Evolutionary conservation across 768 basidiomycete species (phyloP), one percentile per base, ranked within the genome.

Genomic region (Boletus pseudopeckii): DNA sequence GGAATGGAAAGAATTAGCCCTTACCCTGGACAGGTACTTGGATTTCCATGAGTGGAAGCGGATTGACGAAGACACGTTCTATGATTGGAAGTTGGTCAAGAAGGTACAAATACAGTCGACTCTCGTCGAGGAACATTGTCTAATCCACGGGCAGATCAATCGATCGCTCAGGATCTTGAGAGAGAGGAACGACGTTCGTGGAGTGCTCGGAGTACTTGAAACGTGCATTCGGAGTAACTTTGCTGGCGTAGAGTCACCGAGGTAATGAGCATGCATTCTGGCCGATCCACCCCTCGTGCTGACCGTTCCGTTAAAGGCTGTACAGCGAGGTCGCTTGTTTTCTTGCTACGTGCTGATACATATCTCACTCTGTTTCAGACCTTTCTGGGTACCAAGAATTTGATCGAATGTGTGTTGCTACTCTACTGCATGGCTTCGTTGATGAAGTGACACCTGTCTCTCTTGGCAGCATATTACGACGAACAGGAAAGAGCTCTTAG

Each of bases 161-260:
- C 79, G 81, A 33, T 95, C 92, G 1, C 73, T 98, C 48, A 81
- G 73, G 55, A 79, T 74, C 22, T 70, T 93, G 28, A 76, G 95
- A 59, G 82, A 85, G 57, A 84, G 80, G 60, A 84, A 85, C 33
- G 95, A 99, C 66, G 86, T 83, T 4, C 83, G 90, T 54, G 93
- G 90, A 0, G 80, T 95, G 45, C 80, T 96, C 41, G 94, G 92
- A 5, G 90, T 98, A 0, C 73, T 99, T 34, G 92, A 96, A 63
- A 91, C 92, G 0, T 97, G 92, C 60, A 80, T 98, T 41, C 79
- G 94, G 50, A 81, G 84, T 22, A 98, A 97, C 68, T 99, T 98
- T 73, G 97, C 90, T 14, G 97, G 91, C 0, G 84, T 91, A 4
- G 95, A 97, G 72, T 90, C 90, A 34, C 71, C 86, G 10, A 84